Evolutionary conservation across 1,139 yeast species (phyloP), one percentile per base, ranked within the genome.

Genomic region (Suhomyces taliae): DNA sequence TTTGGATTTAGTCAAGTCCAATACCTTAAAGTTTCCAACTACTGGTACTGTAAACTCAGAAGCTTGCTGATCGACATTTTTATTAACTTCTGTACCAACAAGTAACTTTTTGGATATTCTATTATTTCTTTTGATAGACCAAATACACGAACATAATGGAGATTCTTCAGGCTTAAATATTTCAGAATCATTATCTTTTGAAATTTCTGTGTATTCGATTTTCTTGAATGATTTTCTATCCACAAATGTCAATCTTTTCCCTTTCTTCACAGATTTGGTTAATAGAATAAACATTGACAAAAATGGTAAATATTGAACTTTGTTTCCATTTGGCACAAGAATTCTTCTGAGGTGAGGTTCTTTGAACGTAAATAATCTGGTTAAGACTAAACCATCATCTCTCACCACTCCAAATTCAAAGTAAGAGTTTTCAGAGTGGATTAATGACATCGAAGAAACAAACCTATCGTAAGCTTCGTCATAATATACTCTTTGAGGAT

Each of bases 371-470:
- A 51, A 62, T 1, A 79, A 49, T 2, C 63, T 58, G 0, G 75
- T 64, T 2, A 74, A 49, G 31, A 72, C 66, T 15, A 82, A 60
- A 0, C 85, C 85, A 52, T 80, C 83, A 42, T 76, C 82, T 48
- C 83, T 62, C 2, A 78, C 59, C 8, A 76, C 60, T 1, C 73
- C 74, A 43, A 74, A 55, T 9, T 58, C 55, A 27, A 58, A 3
- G 42, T 34, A 5, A 49, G 27, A 15, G 40, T 35, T 7, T 32
- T 40, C 34, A 42, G 48, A 6, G 34, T 39, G 49, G 15, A 48
- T 27, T 33, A 42, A 41, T 3, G 47, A 40, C 43, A 53, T 40
- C 5, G 51, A 45, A 6, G 37, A 19, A 19, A 62, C 51, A 29
- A 64, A 51, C 43, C 61, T 59, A 47, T 65, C 74, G 47, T 56